Conservation (phyloP, 192 early-diverging fungal species). For the Entomortierella chlamydospora region DNA sequence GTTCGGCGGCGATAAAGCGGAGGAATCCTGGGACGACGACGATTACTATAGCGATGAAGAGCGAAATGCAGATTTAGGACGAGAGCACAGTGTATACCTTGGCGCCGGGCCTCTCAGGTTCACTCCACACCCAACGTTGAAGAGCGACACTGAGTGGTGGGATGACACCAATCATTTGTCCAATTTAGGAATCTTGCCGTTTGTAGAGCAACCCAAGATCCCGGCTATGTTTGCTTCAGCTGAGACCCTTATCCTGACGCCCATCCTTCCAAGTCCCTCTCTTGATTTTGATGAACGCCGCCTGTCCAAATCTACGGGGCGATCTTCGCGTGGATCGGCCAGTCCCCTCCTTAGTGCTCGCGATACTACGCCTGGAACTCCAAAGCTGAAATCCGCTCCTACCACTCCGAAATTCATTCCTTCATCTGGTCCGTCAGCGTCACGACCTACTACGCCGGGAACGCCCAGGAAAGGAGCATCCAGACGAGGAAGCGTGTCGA, state of each 20-base stretch:
- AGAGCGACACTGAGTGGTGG: slow-evolving; percentile 20
- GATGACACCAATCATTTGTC: slow-evolving; percentile 13
- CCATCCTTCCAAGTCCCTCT: no score
- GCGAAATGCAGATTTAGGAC: no score
- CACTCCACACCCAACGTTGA: neutral
- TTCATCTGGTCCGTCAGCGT: neutral
- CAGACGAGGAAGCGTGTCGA: no score
- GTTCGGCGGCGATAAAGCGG: neutral
- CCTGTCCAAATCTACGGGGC: no score
- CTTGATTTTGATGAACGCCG: no score
- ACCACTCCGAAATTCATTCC: neutral
- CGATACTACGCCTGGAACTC: neutral
- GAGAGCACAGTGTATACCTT: neutral
- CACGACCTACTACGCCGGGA: no score
- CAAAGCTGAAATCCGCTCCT: neutral
- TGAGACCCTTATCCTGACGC: slow-evolving; percentile 15
- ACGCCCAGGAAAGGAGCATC: no score
- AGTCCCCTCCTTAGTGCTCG: neutral
- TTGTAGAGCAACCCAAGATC: slow-evolving; percentile 18
- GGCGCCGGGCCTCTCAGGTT: neutral
- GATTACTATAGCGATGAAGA: neutral
- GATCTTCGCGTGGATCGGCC: neutral
- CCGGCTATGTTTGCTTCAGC: slow-evolving; percentile 26
- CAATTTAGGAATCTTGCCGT: slow-evolving; percentile 10
- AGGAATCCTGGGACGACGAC: neutral